phyloP scores from a whole-genome alignment of 805 yeast species.

The Candida bentonensis region DNA sequence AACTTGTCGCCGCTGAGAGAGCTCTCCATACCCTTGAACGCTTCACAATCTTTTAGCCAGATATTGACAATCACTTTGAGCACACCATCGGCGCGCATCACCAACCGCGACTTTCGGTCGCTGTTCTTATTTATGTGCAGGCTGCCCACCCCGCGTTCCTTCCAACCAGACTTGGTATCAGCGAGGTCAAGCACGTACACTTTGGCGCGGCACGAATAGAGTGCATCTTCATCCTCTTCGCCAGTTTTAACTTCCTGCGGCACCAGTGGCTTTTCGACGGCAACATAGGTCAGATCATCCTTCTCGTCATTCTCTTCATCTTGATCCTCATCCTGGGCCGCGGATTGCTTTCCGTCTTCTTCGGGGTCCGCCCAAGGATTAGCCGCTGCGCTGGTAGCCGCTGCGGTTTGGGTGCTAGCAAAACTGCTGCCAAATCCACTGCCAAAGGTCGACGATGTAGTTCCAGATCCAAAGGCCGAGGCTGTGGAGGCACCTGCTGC shows the following conservation, averaged over 20 bases:
- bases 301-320: constrained; percentile 12
- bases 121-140: constrained; percentile 54
- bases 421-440: constrained; percentile 25
- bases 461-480: constrained; percentile 7
- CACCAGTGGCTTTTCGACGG: constrained; percentile 18
- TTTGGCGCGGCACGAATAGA: constrained; percentile 61
- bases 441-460: constrained; percentile 17
- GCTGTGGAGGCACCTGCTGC: no score
- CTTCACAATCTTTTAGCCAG: constrained; percentile 49
- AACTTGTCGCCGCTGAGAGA: constrained; percentile 76
- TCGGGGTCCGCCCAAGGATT: constrained; percentile 40
- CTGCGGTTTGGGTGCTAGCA: neutral
- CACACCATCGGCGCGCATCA: constrained; percentile 85
- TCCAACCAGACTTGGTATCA: constrained; percentile 71
- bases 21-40: constrained; percentile 71
- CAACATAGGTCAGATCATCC: constrained; percentile 8
- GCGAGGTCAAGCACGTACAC: constrained; percentile 61
- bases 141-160: constrained; percentile 83
- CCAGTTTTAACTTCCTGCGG: constrained; percentile 52
- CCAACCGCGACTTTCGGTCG: constrained; percentile 41
- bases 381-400: neutral
- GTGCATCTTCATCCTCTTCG: constrained; percentile 69
- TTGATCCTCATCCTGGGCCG: constrained; percentile 15
- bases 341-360: constrained; percentile 6
- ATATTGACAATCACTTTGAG: constrained; percentile 70